These are phyloP conservation scores for Pterula multifida DNA, from an alignment of 1,284 basidiomycete genomes.

Conservation along the genomic window DNA sequence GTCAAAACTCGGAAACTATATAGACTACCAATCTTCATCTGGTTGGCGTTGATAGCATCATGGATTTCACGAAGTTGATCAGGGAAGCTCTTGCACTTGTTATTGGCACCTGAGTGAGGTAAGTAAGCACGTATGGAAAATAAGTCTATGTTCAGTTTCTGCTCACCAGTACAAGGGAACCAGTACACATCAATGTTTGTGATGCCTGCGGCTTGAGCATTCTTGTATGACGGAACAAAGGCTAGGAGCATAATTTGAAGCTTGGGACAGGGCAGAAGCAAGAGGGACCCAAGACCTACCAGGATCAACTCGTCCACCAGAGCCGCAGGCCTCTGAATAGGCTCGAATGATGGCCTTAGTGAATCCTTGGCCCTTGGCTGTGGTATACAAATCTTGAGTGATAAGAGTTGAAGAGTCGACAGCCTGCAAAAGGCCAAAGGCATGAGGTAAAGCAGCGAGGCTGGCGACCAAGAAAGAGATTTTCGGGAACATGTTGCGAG, in stretches of 20 bases:
- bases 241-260: not conserved
- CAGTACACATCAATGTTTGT: constrained; percentile 4
- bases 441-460: not conserved
- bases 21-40: constrained; percentile 1
- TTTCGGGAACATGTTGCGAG: not conserved
- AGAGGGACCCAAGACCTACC: no score
- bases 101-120: not conserved
- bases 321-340: constrained; percentile 1
- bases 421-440: not conserved
- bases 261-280: no score
- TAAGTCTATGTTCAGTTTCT: not conserved
- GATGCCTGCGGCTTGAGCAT: constrained; percentile 3
- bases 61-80: not conserved
- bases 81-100: constrained; percentile 2
- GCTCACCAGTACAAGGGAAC: constrained; percentile 1
- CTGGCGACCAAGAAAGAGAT: not conserved
- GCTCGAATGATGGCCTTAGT: constrained; percentile 4
- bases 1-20: no score
- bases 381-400: not conserved
- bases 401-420: constrained; percentile 1
- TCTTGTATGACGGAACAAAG: constrained; percentile 2
- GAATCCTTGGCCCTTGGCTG: constrained; percentile 3
- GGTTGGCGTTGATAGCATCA: not conserved
- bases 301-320: constrained; percentile 2
- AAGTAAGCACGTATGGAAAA: not conserved